A percentile compares a stretch with the other conserved stretches of the same genome.
Conservation (phyloP, 2,329 filamentous ascomycete genomes). For the Aureobasidium sp. region DNA sequence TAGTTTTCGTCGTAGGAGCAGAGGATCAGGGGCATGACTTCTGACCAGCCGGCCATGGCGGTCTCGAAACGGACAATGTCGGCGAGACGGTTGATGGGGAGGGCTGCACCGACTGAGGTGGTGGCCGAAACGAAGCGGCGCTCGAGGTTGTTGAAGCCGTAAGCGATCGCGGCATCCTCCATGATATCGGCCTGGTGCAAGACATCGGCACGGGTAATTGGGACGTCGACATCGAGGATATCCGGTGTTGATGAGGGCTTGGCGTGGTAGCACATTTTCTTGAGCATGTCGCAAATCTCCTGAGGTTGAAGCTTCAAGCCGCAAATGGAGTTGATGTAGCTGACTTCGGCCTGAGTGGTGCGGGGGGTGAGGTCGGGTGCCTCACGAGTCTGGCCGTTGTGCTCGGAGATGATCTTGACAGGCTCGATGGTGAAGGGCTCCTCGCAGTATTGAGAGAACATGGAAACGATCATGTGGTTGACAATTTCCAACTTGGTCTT, state of each 20-base stretch:
- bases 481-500: slow-evolving; percentile 95
- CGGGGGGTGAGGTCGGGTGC: slow-evolving; percentile 75
- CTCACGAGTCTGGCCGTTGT: slow-evolving; percentile 75
- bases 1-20: slow-evolving; percentile 99
- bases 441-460: slow-evolving; percentile 89
- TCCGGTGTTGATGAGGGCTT: slow-evolving; percentile 60
- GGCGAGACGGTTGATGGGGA: slow-evolving; percentile 86
- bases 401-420: slow-evolving; percentile 81
- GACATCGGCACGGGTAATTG: slow-evolving; percentile 85
- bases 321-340: slow-evolving; percentile 90
- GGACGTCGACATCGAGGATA: slow-evolving; percentile 66
- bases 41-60: slow-evolving; percentile 90
- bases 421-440: slow-evolving; percentile 91
- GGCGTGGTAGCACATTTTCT: slow-evolving; percentile 82
- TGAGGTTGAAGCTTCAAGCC: slow-evolving; percentile 68
- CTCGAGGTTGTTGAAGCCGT: slow-evolving; percentile 97
- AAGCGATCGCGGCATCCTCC: slow-evolving; percentile 95
- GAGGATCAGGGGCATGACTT: slow-evolving; percentile 91
- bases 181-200: slow-evolving; percentile 97
- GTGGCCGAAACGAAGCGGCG: slow-evolving; percentile 78
- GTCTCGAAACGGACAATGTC: slow-evolving; percentile 86
- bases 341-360: slow-evolving; percentile 70
- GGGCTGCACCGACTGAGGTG: slow-evolving; percentile 74
- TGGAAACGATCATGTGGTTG: slow-evolving; percentile 88
- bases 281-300: slow-evolving; percentile 68